Base-by-base conservation (phyloP, 768 basidiomycete species). In the Collybia sp. region DNA sequence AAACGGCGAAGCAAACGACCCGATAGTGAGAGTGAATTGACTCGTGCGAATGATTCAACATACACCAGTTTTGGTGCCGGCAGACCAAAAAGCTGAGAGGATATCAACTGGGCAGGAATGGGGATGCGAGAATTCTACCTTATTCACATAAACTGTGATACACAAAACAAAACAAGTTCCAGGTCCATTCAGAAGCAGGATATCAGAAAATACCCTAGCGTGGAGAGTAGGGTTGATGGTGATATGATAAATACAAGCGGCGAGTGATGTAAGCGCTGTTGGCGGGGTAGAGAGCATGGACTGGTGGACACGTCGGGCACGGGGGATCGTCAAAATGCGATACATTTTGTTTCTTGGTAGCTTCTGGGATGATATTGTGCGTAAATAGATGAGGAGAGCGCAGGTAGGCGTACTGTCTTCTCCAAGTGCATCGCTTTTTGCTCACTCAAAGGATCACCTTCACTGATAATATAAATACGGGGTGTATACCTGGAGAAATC, bases 41-140 rank as follows among this genome's bases (percentile, higher is more conserved):
- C 92, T 5, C 95, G 84, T 6, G 95, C 93, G 62, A 95, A 96
- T 0, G 92, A 93, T 64, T 98, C 96, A 34, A 97, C 73, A 60
- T 96, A 99, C 43, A 99, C 77, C 20, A 91, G 62, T 34, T 66
- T 71, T 5, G 95, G 87, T 1, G 83, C 76, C 16, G 73, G 70
- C 31, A 93, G 62, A 19, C 86, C 86, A 34, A 95, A 57, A 49
- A 97, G 69, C 93, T 96, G 61, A 12, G 41, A 25, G 46, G 43
- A 16, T 47, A 44, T 57, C 15, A 55, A 47, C n/a, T 39, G 33
- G 40, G 16, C 47, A 40, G 15, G 31, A 41, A 38, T 32, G 39
- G n/a, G 16, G 6, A 34, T 34, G 33, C 33, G 15, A 34, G 10
- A 33, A 40, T 12, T 16, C 54, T 60, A 89, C 93, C 63, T 79